Percentiles rank a stretch among this genome's conserved stretches.
phyloP scores from a whole-genome alignment of 179 eudicot genomes.

The Corrigiola litoralis region DNA sequence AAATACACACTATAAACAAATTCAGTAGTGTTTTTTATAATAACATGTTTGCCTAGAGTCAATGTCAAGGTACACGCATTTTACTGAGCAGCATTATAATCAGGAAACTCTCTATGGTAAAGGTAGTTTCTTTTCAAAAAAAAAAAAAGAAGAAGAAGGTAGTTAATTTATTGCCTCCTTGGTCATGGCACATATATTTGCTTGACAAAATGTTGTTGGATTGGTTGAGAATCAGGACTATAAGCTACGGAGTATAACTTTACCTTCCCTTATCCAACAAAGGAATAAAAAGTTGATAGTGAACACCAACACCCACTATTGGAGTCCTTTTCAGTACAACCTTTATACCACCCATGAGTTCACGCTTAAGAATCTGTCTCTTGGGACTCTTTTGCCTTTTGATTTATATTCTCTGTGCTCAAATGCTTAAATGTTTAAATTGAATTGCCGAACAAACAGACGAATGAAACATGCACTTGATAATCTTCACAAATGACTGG shows the following conservation, averaged over 20 bases:
- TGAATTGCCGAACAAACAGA: too few species aligned
- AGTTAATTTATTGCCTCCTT: too few species aligned
- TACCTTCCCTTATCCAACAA: background rate
- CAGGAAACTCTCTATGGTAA: too few species aligned
- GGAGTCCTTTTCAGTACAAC: background rate
- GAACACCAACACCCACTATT: background rate
- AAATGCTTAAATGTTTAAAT: too few species aligned
- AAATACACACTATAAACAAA: background rate
- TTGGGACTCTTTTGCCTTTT: background rate
- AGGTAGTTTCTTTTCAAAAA: too few species aligned
- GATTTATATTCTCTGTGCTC: conserved; percentile 2
- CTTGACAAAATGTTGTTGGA: background rate
- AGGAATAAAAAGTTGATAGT: background rate
- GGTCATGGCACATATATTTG: background rate
- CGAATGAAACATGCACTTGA: background rate
- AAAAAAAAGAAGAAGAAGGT: too few species aligned
- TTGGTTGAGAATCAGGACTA: too few species aligned
- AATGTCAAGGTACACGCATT: too few species aligned
- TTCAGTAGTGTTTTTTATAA: background rate
- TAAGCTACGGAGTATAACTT: too few species aligned
- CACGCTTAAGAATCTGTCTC: background rate
- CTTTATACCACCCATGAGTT: background rate
- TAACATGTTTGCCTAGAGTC: background rate
- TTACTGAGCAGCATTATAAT: too few species aligned
- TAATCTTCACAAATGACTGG: background rate